These are phyloP conservation scores for Quercus rubra DNA, from an alignment of 306 rosid genomes.

Conservation along the genomic window DNA sequence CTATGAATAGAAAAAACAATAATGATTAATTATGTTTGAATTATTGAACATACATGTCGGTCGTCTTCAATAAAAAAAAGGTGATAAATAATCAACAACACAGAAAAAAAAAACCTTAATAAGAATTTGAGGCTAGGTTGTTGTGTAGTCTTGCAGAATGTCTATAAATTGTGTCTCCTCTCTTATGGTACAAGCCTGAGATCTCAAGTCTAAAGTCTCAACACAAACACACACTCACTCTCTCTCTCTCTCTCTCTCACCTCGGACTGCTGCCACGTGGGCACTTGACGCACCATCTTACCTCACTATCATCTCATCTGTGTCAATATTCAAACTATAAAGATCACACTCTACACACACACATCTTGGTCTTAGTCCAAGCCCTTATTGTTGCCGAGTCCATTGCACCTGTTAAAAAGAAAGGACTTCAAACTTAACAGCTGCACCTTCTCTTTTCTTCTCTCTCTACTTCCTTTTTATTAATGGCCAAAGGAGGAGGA, in stretches of 20 bases:
- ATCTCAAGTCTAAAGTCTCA: too few species aligned
- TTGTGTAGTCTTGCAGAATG: too few species aligned
- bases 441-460: constrained; percentile 2
- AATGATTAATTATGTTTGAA: too few species aligned
- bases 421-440: constrained; percentile 24
- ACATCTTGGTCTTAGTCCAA: constrained; percentile 52
- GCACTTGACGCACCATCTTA: constrained; percentile 52
- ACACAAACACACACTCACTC: too few species aligned
- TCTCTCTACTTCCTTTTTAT: constrained; percentile 6
- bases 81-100: too few species aligned
- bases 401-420: constrained; percentile 38
- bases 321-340: constrained; percentile 7
- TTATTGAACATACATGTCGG: too few species aligned
- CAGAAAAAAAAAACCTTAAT: too few species aligned
- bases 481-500: constrained; percentile 15
- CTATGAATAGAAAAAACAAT: too few species aligned
- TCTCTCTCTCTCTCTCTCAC: background rate
- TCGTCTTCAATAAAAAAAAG: too few species aligned
- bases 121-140: too few species aligned
- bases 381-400: constrained; percentile 61
- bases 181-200: background rate
- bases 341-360: background rate
- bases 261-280: constrained; percentile 21
- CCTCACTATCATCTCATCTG: constrained; percentile 32
- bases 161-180: background rate